Percentiles rank a stretch among this genome's conserved stretches.
These are phyloP conservation scores for Phyllosticta paracitricarpa DNA, from an alignment of 2,329 filamentous ascomycete genomes.

Conservation along the genomic window DNA sequence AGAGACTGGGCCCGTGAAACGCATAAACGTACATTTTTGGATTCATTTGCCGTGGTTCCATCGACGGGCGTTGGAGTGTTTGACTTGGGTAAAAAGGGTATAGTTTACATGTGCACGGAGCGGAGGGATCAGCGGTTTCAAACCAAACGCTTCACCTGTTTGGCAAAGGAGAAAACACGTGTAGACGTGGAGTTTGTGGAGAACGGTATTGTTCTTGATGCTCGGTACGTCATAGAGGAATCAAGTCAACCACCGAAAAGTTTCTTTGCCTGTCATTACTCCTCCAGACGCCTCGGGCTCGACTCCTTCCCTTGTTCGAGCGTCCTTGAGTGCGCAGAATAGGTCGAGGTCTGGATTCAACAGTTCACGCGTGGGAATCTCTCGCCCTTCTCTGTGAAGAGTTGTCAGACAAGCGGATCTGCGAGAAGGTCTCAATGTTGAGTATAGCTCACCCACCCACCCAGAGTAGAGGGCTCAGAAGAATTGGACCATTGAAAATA, in stretches of 20 bases:
- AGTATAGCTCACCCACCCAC: too few relatives aligned
- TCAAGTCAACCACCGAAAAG: neutral
- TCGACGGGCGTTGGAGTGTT: neutral
- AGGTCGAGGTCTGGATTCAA: too few relatives aligned
- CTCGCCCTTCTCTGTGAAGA: too few relatives aligned
- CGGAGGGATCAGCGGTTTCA: neutral
- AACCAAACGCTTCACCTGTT: neutral
- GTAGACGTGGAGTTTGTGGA: neutral
- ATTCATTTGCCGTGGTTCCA: neutral
- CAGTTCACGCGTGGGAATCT: too few relatives aligned
- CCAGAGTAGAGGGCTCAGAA: too few relatives aligned
- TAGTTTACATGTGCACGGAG: neutral
- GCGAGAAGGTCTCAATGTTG: too few relatives aligned
- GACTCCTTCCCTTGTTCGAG: too few relatives aligned
- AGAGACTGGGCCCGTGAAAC: slow-evolving; percentile 1
- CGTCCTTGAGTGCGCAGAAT: too few relatives aligned
- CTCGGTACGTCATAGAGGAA: neutral
- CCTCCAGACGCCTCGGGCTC: too few relatives aligned
- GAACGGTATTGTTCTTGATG: neutral
- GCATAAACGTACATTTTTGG: neutral
- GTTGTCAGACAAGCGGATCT: too few relatives aligned
- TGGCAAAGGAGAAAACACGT: neutral
- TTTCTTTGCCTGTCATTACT: neutral
- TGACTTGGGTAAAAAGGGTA: neutral
- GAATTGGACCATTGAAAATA: too few relatives aligned